Conservation (phyloP, 805 yeast genomes). For the Metschnikowia cerradonensis region DNA sequence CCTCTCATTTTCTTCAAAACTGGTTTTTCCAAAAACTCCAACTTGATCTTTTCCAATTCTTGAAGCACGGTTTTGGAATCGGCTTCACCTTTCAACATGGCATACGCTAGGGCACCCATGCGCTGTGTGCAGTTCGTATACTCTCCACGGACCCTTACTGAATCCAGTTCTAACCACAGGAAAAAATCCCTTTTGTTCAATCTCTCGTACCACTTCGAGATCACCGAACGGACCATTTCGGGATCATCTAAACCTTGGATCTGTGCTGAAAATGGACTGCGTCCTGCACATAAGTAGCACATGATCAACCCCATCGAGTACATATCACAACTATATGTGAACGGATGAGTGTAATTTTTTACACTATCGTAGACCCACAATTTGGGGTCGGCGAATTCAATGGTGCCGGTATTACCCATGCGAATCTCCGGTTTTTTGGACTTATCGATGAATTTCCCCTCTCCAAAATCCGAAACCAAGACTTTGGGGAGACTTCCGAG, state of each 20-base stretch:
- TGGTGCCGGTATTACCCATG: conserved; percentile 83
- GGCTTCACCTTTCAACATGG: conserved; percentile 29
- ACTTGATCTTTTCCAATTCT: background rate
- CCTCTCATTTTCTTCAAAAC: background rate
- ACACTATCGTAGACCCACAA: conserved; percentile 39
- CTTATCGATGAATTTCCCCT: conserved; percentile 71
- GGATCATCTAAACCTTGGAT: conserved; percentile 23
- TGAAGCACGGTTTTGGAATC: background rate
- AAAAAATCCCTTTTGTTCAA: conserved; percentile 20
- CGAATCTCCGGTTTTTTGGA: conserved; percentile 32
- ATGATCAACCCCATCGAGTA: conserved; percentile 84
- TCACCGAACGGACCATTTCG: conserved; percentile 22
- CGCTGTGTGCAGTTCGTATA: conserved; percentile 9
- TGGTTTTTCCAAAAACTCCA: too few species aligned
- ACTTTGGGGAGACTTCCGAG: conserved; percentile 53
- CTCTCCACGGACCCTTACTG: background rate
- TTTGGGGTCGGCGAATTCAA: conserved; percentile 88
- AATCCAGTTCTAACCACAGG: conserved; percentile 23
- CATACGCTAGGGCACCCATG: conserved; percentile 22
- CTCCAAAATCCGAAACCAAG: conserved; percentile 86
- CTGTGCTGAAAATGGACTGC: conserved; percentile 49
- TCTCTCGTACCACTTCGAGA: conserved; percentile 28
- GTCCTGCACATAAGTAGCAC: conserved; percentile 67
- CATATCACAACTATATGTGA: conserved; percentile 69
- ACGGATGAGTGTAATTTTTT: conserved; percentile 41